These are phyloP conservation scores for Blastomyces percursus DNA, from an alignment of 2,329 filamentous ascomycete genomes.

Conservation along the genomic window DNA sequence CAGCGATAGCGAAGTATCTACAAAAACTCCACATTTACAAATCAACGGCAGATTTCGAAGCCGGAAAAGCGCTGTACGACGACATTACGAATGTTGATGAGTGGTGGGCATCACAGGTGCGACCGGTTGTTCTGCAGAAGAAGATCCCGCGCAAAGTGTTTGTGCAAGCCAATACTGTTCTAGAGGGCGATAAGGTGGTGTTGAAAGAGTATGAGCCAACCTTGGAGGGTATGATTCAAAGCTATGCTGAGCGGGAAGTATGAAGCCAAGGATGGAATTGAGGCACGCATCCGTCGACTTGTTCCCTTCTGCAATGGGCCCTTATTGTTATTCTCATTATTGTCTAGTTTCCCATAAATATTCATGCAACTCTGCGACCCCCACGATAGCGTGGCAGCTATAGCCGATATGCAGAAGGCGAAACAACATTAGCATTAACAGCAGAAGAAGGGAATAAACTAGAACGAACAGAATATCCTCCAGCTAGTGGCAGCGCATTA, in stretches of 20 bases:
- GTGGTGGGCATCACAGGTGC: constrained; percentile 72
- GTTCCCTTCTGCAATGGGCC: neutral
- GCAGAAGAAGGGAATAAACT: neutral
- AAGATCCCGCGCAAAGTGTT: constrained; percentile 61
- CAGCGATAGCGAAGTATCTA: constrained; percentile 73
- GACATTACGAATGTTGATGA: constrained; percentile 73
- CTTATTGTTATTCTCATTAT: neutral
- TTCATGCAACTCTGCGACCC: neutral
- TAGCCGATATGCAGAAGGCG: neutral
- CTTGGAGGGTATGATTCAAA: constrained; percentile 70
- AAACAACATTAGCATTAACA: neutral
- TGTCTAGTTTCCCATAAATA: neutral
- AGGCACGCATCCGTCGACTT: neutral
- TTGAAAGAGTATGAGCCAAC: constrained; percentile 81
- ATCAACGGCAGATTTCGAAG: constrained; percentile 70
- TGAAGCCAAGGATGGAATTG: constrained; percentile 15
- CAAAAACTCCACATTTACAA: constrained; percentile 92
- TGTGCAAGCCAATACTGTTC: constrained; percentile 80
- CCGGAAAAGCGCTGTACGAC: constrained; percentile 68
- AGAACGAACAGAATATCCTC: neutral
- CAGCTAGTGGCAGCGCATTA: neutral
- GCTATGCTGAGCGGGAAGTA: constrained; percentile 54
- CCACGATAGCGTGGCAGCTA: neutral
- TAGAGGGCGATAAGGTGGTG: constrained; percentile 58
- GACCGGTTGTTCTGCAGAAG: constrained; percentile 49